A percentile compares a stretch with the other conserved stretches of the same genome.
Evolutionary conservation across 2,329 filamentous ascomycete species (phyloP).

Genomic region (Alternaria dauci): DNA sequence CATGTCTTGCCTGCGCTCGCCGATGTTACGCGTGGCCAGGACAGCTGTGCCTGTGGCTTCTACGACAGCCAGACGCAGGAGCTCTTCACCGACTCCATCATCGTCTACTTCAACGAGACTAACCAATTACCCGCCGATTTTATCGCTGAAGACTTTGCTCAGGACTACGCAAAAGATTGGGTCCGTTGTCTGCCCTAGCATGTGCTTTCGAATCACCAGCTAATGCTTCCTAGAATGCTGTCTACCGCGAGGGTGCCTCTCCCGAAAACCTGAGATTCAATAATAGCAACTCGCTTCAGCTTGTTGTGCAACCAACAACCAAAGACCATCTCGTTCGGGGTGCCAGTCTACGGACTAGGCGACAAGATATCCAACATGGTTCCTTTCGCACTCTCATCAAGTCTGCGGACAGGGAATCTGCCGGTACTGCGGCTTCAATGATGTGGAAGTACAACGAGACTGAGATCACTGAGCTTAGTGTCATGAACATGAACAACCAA

Average conservation of each 20-base stretch:
- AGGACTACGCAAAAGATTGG: conserved; percentile 59
- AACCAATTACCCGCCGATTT: conserved; percentile 49
- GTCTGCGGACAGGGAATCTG: conserved; percentile 46
- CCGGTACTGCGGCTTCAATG: conserved; percentile 58
- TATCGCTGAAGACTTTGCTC: conserved; percentile 51
- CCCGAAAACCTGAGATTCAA: conserved; percentile 52
- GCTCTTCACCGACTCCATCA: conserved; percentile 58
- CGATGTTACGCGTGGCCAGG: conserved; percentile 26
- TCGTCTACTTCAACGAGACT: conserved; percentile 63
- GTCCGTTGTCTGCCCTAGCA: neutral
- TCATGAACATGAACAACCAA: conserved; percentile 56
- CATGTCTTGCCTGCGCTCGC: conserved; percentile 25
- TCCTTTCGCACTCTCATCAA: conserved; percentile 57
- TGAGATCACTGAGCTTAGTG: conserved; percentile 54
- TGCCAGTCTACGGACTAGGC: conserved; percentile 52
- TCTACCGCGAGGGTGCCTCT: conserved; percentile 56
- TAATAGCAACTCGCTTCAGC: conserved; percentile 44
- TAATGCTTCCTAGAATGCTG: conserved; percentile 40
- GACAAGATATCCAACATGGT: conserved; percentile 59
- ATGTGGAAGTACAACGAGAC: conserved; percentile 57
- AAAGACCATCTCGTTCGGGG: conserved; percentile 55
- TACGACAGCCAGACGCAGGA: conserved; percentile 50
- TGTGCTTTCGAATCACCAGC: neutral
- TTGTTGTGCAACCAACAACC: conserved; percentile 46
- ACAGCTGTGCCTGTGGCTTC: conserved; percentile 58